Conservation (phyloP, 306 rosid genomes). For the Hippophae rhamnoides region DNA sequence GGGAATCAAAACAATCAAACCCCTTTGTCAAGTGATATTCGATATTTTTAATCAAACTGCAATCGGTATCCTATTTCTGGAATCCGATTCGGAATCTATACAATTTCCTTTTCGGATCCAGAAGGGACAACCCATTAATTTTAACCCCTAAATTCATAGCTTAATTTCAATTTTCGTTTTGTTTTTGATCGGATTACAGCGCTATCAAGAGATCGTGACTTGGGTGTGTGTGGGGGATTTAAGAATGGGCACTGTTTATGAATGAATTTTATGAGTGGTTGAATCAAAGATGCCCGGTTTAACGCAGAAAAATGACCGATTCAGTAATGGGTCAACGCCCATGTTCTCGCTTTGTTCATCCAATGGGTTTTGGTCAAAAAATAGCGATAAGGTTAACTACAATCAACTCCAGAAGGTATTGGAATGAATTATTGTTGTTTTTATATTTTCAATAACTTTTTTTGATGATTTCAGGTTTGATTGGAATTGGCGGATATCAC, state of each 20-base stretch:
- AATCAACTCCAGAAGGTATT: conserved; percentile 88
- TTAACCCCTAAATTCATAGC: neutral
- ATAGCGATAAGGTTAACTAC: conserved; percentile 53
- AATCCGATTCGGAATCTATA: no score
- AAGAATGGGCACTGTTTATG: conserved; percentile 33
- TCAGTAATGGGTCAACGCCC: conserved; percentile 51
- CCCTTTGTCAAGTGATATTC: no score
- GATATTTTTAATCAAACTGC: no score
- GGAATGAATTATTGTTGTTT: conserved; percentile 11
- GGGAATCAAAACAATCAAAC: no score
- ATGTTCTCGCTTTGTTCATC: conserved; percentile 39
- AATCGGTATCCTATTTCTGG: no score
- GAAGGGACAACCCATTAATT: no score
- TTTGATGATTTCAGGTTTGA: conserved; percentile 8
- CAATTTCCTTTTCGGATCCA: no score
- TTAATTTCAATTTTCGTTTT: conserved; percentile 6
- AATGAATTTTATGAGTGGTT: conserved; percentile 35
- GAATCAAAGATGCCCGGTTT: conserved; percentile 73
- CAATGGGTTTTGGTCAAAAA: conserved; percentile 84
- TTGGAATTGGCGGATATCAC: conserved; percentile 25
- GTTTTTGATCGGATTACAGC: conserved; percentile 42
- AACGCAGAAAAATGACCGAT: conserved; percentile 62
- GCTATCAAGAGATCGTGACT: conserved; percentile 1
- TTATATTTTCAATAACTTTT: neutral
- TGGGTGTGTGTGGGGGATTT: conserved; percentile 4